Conservation (phyloP, 2,329 filamentous ascomycete genomes). For the Trichoderma asperellum region DNA sequence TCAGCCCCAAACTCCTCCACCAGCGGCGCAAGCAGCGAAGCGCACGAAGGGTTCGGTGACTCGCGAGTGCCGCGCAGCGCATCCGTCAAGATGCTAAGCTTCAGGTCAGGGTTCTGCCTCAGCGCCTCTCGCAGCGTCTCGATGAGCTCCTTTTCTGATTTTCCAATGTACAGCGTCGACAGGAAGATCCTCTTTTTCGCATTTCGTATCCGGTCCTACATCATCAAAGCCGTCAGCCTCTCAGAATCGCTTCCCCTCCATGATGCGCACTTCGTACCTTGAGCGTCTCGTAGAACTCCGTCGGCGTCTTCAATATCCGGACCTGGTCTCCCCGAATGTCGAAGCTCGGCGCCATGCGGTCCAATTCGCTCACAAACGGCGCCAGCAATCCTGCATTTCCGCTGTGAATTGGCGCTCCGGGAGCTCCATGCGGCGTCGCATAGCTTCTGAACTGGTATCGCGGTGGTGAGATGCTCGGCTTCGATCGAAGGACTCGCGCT, state of each 20-base stretch:
- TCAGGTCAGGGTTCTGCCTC: slow-evolving; percentile 71
- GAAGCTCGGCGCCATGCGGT: slow-evolving; percentile 88
- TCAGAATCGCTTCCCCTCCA: not conserved
- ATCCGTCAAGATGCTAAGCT: slow-evolving; percentile 88
- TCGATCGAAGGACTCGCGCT: slow-evolving; percentile 37
- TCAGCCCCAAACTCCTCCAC: slow-evolving; percentile 80
- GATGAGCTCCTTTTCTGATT: slow-evolving; percentile 87
- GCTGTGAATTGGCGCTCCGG: slow-evolving; percentile 34
- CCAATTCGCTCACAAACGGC: slow-evolving; percentile 71
- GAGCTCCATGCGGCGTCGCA: slow-evolving; percentile 41
- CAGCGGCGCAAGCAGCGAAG: slow-evolving; percentile 84
- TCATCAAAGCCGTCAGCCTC: slow-evolving; percentile 14
- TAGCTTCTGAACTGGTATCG: slow-evolving; percentile 48
- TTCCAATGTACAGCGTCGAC: slow-evolving; percentile 96
- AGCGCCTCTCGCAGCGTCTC: slow-evolving; percentile 76
- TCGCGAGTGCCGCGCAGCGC: slow-evolving; percentile 89
- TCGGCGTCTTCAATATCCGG: slow-evolving; percentile 74
- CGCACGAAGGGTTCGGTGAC: slow-evolving; percentile 81
- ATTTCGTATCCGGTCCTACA: slow-evolving; percentile 74
- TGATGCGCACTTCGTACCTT: slow-evolving; percentile 62
- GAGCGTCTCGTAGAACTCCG: slow-evolving; percentile 88
- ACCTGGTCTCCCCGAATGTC: slow-evolving; percentile 82
- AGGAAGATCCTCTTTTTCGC: slow-evolving; percentile 84
- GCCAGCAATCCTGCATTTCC: slow-evolving; percentile 49
- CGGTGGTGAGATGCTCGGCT: slow-evolving; percentile 36